Percentiles rank a stretch among this genome's conserved stretches.
phyloP scores from a whole-genome alignment of 805 yeast genomes.

The Saturnispora bothae region DNA sequence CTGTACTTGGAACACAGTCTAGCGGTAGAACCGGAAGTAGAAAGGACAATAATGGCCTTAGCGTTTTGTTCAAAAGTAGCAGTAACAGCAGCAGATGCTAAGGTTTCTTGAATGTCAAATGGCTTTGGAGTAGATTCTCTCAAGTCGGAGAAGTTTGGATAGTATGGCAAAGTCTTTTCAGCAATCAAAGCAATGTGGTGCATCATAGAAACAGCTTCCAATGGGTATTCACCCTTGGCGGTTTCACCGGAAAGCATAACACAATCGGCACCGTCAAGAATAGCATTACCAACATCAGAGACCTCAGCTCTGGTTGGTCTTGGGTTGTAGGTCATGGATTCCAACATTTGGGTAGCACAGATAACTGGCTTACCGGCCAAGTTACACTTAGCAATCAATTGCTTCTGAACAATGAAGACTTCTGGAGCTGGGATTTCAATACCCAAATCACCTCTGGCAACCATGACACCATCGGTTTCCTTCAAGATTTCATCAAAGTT shows the following conservation, averaged over 20 bases:
- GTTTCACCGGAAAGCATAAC: slow-evolving; percentile 99
- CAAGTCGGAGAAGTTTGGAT: slow-evolving; percentile 71
- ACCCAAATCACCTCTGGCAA: slow-evolving; percentile 99
- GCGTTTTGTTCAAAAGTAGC: slow-evolving; percentile 95
- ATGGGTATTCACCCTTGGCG: slow-evolving; percentile 98
- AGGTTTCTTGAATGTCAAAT: slow-evolving; percentile 88
- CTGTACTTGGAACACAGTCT: slow-evolving; percentile 96
- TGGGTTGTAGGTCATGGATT: slow-evolving; percentile 99
- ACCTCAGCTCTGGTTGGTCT: slow-evolving; percentile 99
- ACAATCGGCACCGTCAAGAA: slow-evolving; percentile 99
- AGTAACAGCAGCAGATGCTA: slow-evolving; percentile 93
- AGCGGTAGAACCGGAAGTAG: slow-evolving; percentile 91
- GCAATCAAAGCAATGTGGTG: slow-evolving; percentile 94
- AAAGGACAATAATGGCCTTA: slow-evolving; percentile 91
- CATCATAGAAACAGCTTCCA: slow-evolving; percentile 97
- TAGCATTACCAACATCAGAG: slow-evolving; percentile 98
- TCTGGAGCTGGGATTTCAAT: slow-evolving; percentile 99
- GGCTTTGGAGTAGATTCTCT: slow-evolving; percentile 81
- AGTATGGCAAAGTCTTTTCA: slow-evolving; percentile 92
- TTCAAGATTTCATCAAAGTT: slow-evolving; percentile 92
- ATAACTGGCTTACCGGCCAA: slow-evolving; percentile 98
- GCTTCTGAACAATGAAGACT: slow-evolving; percentile 97
- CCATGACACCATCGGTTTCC: slow-evolving; percentile 99
- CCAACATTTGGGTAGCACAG: slow-evolving; percentile 99
- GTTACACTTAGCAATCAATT: slow-evolving; percentile 98